phyloP scores from a whole-genome alignment of 371 early-diverging fungal species.

The Mucor plumbeus region DNA sequence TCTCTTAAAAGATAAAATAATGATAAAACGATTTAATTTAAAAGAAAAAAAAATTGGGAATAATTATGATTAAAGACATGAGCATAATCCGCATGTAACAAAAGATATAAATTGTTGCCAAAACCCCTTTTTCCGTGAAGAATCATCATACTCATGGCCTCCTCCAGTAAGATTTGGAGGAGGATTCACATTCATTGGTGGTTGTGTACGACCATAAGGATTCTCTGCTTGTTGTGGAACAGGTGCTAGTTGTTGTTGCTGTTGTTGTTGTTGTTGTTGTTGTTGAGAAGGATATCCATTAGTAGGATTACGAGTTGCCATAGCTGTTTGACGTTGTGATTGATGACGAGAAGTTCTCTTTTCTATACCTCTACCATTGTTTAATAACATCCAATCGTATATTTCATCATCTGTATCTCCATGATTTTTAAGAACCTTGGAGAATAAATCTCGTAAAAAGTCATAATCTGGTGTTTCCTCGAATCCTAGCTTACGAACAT shows the following conservation, averaged over 20 bases:
- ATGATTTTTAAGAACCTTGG: constrained; percentile 70
- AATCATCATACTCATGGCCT: constrained; percentile 14
- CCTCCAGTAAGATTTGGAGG: constrained; percentile 7
- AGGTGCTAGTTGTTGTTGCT: neutral
- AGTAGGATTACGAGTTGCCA: constrained; percentile 6
- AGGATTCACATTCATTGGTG: constrained; percentile 10
- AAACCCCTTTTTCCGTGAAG: constrained; percentile 29
- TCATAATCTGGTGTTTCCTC: constrained; percentile 66
- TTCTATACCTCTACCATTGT: constrained; percentile 47
- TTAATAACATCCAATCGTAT: constrained; percentile 88
- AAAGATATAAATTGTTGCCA: constrained; percentile 32
- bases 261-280: neutral
- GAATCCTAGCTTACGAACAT: constrained; percentile 75
- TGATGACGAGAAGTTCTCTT: constrained; percentile 14
- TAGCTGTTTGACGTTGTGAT: constrained; percentile 13
- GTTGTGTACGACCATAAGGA: constrained; percentile 21
- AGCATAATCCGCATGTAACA: constrained; percentile 30
- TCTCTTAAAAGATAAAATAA: too few relatives aligned
- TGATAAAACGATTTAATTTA: neutral
- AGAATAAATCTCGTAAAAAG: constrained; percentile 79
- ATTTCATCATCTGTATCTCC: constrained; percentile 83
- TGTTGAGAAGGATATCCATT: neutral
- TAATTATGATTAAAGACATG: constrained; percentile 19
- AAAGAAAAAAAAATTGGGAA: constrained; percentile 2
- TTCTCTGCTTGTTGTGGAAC: neutral